Base-by-base conservation (phyloP, 2,329 filamentous ascomycete species). In the Uncinocarpus reesii region DNA sequence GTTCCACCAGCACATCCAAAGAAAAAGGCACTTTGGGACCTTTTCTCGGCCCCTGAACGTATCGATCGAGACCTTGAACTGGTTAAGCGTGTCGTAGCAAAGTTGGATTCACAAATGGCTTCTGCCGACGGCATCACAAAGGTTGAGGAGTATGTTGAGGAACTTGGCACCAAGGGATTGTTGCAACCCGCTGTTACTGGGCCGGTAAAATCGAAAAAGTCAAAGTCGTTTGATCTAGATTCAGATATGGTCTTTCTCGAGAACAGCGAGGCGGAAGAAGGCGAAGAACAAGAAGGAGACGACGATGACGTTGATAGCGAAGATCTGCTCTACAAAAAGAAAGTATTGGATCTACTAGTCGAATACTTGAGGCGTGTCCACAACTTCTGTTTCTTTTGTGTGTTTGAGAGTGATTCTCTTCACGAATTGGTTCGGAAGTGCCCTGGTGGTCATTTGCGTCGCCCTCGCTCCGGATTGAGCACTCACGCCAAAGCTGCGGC, bases 381-480 rank as follows among this genome's bases (percentile, higher is more conserved):
- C 75, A 95, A 92, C 69, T 96, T 98, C 70, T 98, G 92, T 72
- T 95, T 98, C 74, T 98, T 96, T 72, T 98, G 92, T 65, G 93
- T 98, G 4, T 96, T 98, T 57, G 92, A 98, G 68, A 92, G 88
- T 61, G 92, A 98, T 65, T 96, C 90, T 0, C 83, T 96, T 18
- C 92, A 98, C 61, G 92, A 98, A 68, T 74, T 98, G 56, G 89
- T 86, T 34, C 81, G 92, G 51, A 96, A 98, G 69, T 98, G 92
- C 59, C 88, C 92, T 21, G 92, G 92, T 35, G 92, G 92, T n/a
- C 92, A 98, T 72, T 79, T 98, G 53, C 86, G 92, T 53, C 83
- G 92, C 42, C 92, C 92, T 32, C 79, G 89, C 49, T 84, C 84
- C 59, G 94, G 87, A 29, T 75, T 96, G 28, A 92, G 84, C 3